These are phyloP conservation scores for Penicillium samsonianum DNA, from an alignment of 495 filamentous ascomycete species.

Conservation along the genomic window DNA sequence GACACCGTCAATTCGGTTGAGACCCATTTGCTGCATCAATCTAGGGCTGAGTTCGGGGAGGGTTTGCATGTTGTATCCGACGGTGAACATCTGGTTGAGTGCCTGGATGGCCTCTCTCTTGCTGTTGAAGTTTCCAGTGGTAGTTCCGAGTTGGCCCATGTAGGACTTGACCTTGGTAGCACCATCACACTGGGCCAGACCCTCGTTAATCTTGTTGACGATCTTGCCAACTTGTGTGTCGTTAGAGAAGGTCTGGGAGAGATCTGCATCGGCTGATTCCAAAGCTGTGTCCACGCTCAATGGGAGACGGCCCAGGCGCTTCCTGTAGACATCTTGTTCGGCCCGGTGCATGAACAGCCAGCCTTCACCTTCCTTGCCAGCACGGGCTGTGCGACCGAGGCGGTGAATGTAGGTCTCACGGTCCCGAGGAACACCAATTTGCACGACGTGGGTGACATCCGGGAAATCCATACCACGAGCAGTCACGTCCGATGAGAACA, in stretches of 20 bases:
- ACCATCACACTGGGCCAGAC: conserved; percentile 35
- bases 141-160: conserved; percentile 49
- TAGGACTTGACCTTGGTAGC: conserved; percentile 54
- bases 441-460: conserved; percentile 70
- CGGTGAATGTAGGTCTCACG: conserved; percentile 74
- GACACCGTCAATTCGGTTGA: conserved; percentile 31
- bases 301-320: conserved; percentile 61
- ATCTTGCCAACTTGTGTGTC: conserved; percentile 32
- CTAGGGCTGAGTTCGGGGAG: conserved; percentile 53
- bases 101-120: conserved; percentile 46
- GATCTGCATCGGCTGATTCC: conserved; percentile 47
- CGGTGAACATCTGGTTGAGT: conserved; percentile 62
- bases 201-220: conserved; percentile 38
- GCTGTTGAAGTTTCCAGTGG: conserved; percentile 29
- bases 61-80: conserved; percentile 61
- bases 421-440: conserved; percentile 61
- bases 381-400: conserved; percentile 71
- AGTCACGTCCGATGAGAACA: conserved; percentile 92
- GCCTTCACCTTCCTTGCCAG: conserved; percentile 75
- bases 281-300: conserved; percentile 54
- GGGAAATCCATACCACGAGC: conserved; percentile 88
- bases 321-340: conserved; percentile 53
- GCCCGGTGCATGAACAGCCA: conserved; percentile 68
- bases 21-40: conserved; percentile 50
- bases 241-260: conserved; percentile 41